These are phyloP conservation scores for Ilex aquifolium DNA, from an alignment of 257 asterid species.

Conservation along the genomic window DNA sequence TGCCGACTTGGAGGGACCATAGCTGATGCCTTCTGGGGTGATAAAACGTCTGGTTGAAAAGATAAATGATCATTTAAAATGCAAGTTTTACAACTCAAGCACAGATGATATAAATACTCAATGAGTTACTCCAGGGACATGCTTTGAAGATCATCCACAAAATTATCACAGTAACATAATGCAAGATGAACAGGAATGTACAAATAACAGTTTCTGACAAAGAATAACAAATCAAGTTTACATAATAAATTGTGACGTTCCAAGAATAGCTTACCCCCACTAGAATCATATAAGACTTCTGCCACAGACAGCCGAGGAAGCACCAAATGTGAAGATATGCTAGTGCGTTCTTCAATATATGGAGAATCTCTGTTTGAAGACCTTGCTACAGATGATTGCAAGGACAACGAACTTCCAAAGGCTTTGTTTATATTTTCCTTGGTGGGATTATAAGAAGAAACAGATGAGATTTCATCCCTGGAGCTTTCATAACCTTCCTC, in stretches of 20 bases:
- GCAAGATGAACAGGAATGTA: no score
- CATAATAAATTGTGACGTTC: background rate
- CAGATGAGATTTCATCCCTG: conserved; percentile 73
- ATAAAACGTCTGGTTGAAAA: conserved; percentile 29
- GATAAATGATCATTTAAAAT: conserved; percentile 14
- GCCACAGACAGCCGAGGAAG: conserved; percentile 74
- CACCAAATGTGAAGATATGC: conserved; percentile 59
- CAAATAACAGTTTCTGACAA: background rate
- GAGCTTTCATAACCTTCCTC: conserved; percentile 95
- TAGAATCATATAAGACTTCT: conserved; percentile 54
- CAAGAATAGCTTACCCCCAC: conserved; percentile 39
- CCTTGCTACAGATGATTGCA: conserved; percentile 64
- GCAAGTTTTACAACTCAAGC: conserved; percentile 8
- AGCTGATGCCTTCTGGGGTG: conserved; percentile 46
- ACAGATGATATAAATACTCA: background rate
- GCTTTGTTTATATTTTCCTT: conserved; percentile 56
- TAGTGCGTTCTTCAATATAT: conserved; percentile 56
- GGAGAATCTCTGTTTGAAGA: conserved; percentile 76
- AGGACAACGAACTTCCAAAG: conserved; percentile 78
- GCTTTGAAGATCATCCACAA: no score
- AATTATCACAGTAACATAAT: no score
- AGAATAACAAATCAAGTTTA: background rate
- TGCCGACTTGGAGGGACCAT: conserved; percentile 43
- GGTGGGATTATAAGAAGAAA: conserved; percentile 66
- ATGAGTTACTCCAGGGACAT: background rate